Evolutionary conservation across 495 filamentous ascomycete genomes (phyloP), one percentile per base, ranked within the genome.

Genomic region (Daldinia bambusicola): DNA sequence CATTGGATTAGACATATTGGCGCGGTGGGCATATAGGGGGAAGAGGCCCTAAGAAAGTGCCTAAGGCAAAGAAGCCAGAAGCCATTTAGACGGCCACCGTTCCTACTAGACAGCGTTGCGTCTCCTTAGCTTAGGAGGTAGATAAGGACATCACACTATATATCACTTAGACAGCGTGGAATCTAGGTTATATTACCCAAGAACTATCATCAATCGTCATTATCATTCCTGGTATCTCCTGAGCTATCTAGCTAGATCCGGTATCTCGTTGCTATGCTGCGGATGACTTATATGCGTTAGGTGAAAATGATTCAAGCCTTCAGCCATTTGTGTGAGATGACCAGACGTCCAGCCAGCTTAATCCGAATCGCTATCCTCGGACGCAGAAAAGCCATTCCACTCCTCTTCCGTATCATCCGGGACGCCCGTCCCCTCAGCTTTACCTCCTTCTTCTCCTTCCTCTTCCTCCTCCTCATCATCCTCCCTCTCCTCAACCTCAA

Each of bases 401-500:
- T 84, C 84, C 37, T 85, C 77, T 55, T 80, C 83, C 30, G 77
- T 82, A 12, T 82, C 81, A 57, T 78, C 82, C 41, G 71, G 55
- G n/a, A 77, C 71, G 0, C 68, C 75, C n/a, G 55, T 57, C 0
- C 8, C 55, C 18, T 22, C 55, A 4, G 32, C 55, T 9, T 13
- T 38, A 13, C 9, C 18, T 2, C 14, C 34, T 6, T 41, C 78
- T 0, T 69, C 79, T 0, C 56, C 58, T 0, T 61, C 75, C 0
- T 76, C 78, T 3, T 71, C 77, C 0, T 74, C 75, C 20, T 76
- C 82, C 4, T 71, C 78, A 13, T 78, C 82, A 13, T 82, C 80
- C n/a, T 80, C 80, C 30, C 76, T 59, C 50, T 80, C 77, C 52
- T 80, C 80, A 1, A 92, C 88, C 61, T 85, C 86, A 76, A 85